Base-by-base conservation (phyloP, 2,329 filamentous ascomycete genomes). In the Septoria linicola region DNA sequence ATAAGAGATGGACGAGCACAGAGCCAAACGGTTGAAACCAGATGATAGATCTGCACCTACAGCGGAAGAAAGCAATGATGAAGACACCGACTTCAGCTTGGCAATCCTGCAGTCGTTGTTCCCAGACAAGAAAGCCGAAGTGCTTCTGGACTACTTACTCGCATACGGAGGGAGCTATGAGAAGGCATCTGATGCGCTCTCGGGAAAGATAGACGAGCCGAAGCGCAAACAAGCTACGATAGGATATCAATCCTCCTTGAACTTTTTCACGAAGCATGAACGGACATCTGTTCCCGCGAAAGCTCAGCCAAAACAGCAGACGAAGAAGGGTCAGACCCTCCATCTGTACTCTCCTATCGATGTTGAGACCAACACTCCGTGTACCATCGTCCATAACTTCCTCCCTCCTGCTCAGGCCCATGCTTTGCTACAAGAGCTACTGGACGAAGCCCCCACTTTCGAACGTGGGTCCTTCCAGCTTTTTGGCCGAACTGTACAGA, bases 361-460 rank as follows among this genome's bases (percentile, higher is more conserved):
- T 61, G 82, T 97, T 39, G 86, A 88, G 41, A 78, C 81, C 19
- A 81, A 95, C 65, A 96, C 92, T 0, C 90, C 93, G 1, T 96
- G 91, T 71, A 91, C 88, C 8, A 87, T 97, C 59, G 83, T 96
- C 49, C 90, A 95, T 70, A 93, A 96, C 64, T 96, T 97, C 61
- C 76, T 99, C 0, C 83, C 89, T 0, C 23, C 76, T 0, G 75
- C 84, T 1, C 77, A 87, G 52, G 92, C 93, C 32, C 85, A 89
- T 58, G 76, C 78, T 1, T 76, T 99, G 10, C 75, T 97, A 1
- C 68, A 70, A 25, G 91, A 97, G 67, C 77, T 97, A 31, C 71
- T 96, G 1, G 72, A 78, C 1, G 89, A 96, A 70, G 79, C 87
- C 1, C 73, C 80, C 17, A 81, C 84, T 0, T 96, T 90, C 65